Evolutionary conservation across 208 protist species (phyloP), one percentile per base, ranked within the genome.

Genomic region (Trypanosoma brucei): DNA sequence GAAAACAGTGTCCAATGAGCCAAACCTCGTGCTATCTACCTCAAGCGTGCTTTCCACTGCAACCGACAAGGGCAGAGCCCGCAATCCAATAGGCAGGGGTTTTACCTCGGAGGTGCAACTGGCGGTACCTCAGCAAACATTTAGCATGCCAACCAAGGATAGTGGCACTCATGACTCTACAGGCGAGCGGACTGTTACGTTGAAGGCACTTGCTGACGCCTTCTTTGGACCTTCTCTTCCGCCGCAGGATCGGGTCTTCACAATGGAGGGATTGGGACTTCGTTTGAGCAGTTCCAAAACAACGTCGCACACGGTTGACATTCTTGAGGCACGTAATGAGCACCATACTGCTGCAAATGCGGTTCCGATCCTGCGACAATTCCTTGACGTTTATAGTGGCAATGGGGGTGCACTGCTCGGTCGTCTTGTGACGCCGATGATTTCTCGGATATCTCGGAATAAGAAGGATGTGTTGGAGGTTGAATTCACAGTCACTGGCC

Each of bases 401-500:
- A 62, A 68, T 49, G 22, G 59, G 2, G 70, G 58, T 3, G 73
- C 84, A 8, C 63, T 92, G 22, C 75, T 88, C 5, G 72, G 75
- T 1, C 62, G 59, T 31, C 59, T 93, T 37, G 61, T 93, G 3
- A 50, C 59, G 46, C 76, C 81, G 0, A 64, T 83, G 48, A 34
- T 93, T 38, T 69, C 62, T 35, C 67, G 68, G n/a, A 48, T 79
- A 30, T 62, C 70, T 6, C 62, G 68, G 31, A 71, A 46, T 34
- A 34, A 36, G 40, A 59, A 70, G 6, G 61, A 87, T 49, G 56
- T 74, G 1, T 54, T 93, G 30, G 79, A 93, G 71, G 46, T 91
- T 35, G 84, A 93, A 62, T 73, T 93, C 46, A 91, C 83, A 8
- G 58, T 89, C 36, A 81, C 72, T 37, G 87, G 87, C 8, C 53